A percentile compares a stretch with the other conserved stretches of the same genome.
These are phyloP conservation scores for Syzygium jambos DNA, from an alignment of 345 rosid species.

Conservation along the genomic window DNA sequence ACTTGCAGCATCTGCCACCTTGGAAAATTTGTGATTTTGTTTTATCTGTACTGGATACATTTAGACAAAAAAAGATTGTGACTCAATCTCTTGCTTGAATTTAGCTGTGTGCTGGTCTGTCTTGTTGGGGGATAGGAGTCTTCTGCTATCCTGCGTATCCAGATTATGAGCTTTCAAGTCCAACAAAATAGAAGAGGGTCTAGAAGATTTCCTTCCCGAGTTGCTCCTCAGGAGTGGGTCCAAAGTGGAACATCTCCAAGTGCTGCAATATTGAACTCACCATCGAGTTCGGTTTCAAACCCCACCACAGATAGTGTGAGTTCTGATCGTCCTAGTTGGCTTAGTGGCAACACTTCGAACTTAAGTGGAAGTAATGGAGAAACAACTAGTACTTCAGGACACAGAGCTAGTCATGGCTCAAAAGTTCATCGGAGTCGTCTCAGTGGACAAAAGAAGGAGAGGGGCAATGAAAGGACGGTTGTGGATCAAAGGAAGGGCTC, in stretches of 20 bases:
- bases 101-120: background rate
- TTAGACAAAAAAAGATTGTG: background rate
- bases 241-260: conserved; percentile 37
- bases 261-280: conserved; percentile 2
- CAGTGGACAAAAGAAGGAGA: conserved; percentile 6
- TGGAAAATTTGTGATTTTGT: background rate
- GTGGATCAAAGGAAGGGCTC: conserved; percentile 14
- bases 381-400: background rate
- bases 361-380: background rate
- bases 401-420: background rate
- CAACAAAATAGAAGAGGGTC: conserved; percentile 45
- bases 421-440: background rate
- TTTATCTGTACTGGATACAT: background rate
- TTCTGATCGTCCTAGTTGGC: background rate
- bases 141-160: background rate
- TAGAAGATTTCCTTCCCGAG: conserved; percentile 24
- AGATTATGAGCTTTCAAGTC: conserved; percentile 50
- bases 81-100: background rate
- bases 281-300: background rate
- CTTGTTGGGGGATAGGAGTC: background rate
- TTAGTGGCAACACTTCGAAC: background rate
- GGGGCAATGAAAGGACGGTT: conserved; percentile 11
- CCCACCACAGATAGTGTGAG: background rate
- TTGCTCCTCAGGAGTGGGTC: conserved; percentile 51
- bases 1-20: background rate